Evolutionary conservation across 352 stramenopile species (phyloP).

Genomic region (Phytophthora cactorum): DNA sequence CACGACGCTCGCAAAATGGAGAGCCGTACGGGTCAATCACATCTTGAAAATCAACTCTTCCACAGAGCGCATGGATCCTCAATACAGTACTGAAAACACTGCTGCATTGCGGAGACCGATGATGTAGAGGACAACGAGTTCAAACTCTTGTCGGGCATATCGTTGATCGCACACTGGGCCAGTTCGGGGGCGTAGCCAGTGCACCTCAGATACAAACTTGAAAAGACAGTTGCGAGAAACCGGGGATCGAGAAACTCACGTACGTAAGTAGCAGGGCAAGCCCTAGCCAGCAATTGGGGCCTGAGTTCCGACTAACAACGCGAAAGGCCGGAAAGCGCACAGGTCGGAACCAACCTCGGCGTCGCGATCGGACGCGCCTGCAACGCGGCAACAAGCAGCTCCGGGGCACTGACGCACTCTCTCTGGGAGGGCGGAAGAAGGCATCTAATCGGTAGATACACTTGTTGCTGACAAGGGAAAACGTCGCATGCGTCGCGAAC

Average conservation of each 20-base stretch:
- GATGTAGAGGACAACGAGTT: neutral
- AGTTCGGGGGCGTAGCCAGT: conserved; percentile 24
- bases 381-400: conserved; percentile 21
- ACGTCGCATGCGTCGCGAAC: conserved; percentile 13
- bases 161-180: conserved; percentile 17
- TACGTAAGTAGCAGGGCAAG: conserved; percentile 18
- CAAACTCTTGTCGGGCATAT: neutral
- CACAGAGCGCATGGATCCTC: neutral
- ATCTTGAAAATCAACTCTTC: neutral
- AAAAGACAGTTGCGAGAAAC: conserved; percentile 31
- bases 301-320: conserved; percentile 34
- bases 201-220: conserved; percentile 27
- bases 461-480: conserved; percentile 2
- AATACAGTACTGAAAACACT: neutral
- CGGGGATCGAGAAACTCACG: conserved; percentile 15
- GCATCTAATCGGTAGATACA: conserved; percentile 35
- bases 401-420: conserved; percentile 6
- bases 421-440: conserved; percentile 30
- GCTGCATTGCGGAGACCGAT: neutral
- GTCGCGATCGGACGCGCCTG: conserved; percentile 13
- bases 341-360: conserved; percentile 9
- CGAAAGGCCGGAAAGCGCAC: conserved; percentile 24
- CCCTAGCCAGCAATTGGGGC: conserved; percentile 26
- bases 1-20: neutral
- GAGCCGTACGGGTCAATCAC: neutral